Conservation (phyloP, 2,329 filamentous ascomycete species). For the Venturiaceae sp. region DNA sequence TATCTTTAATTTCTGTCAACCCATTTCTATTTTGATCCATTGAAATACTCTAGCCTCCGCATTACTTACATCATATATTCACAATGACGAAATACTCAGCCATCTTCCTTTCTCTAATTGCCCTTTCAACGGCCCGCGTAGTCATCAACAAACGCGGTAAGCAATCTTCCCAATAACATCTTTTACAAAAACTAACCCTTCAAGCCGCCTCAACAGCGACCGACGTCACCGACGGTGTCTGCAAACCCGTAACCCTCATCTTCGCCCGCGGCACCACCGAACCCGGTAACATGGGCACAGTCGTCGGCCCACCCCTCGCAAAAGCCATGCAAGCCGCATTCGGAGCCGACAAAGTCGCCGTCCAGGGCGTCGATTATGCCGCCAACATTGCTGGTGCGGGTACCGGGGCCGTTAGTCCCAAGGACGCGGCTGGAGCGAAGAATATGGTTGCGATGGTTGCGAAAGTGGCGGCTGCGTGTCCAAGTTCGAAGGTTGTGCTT, state of each 20-base stretch:
- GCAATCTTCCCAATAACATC: not conserved
- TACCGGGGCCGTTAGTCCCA: not conserved
- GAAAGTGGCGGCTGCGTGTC: not conserved
- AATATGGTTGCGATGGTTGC: not conserved
- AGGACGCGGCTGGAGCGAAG: not conserved
- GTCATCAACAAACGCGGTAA: not conserved
- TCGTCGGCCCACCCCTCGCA: slow-evolving; percentile 2
- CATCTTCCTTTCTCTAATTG: not conserved
- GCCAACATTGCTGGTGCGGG: slow-evolving; percentile 1
- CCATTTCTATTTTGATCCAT: not conserved
- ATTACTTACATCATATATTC: not conserved
- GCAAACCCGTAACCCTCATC: slow-evolving; percentile 4
- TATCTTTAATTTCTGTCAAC: not conserved
- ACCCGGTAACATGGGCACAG: slow-evolving; percentile 3
- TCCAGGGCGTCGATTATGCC: slow-evolving; percentile 6
- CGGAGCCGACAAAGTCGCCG: not conserved
- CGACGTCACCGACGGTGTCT: not conserved
- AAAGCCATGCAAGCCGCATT: not conserved
- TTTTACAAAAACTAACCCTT: too few relatives aligned
- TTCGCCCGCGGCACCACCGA: slow-evolving; percentile 3
- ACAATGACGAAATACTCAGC: not conserved
- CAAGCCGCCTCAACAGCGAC: not conserved
- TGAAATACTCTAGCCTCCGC: not conserved
- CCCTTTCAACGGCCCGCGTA: not conserved
- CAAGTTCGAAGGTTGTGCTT: not conserved